phyloP scores from a whole-genome alignment of 345 rosid species.

The Psidium friedrichsthalianum region DNA sequence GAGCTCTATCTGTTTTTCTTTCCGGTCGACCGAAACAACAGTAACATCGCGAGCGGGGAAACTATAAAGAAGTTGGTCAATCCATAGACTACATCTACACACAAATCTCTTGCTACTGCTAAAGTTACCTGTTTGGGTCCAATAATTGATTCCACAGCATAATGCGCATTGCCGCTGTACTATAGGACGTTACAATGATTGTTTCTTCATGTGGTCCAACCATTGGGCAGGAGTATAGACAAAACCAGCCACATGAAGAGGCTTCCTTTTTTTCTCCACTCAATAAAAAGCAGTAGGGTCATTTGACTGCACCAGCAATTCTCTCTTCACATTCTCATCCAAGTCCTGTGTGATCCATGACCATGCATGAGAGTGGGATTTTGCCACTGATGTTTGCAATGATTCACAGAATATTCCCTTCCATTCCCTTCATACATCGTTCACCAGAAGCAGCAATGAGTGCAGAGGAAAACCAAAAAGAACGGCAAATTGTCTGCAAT shows the following conservation, averaged over 20 bases:
- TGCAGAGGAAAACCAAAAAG: background rate
- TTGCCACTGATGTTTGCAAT: background rate
- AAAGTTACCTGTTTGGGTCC: background rate
- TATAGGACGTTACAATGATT: background rate
- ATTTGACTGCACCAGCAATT: background rate
- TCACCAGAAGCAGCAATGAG: background rate
- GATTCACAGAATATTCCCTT: background rate
- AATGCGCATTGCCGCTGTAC: background rate
- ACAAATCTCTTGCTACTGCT: background rate
- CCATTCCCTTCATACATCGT: background rate
- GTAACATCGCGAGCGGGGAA: background rate
- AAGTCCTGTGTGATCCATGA: background rate
- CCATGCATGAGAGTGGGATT: background rate
- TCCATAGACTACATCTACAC: slow-evolving; percentile 8
- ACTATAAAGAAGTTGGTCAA: slow-evolving; percentile 10
- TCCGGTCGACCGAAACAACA: slow-evolving; percentile 33
- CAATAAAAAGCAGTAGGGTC: background rate
- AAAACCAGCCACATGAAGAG: background rate
- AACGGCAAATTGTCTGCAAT: background rate
- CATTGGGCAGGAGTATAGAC: background rate
- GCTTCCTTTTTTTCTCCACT: background rate
- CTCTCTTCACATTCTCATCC: background rate
- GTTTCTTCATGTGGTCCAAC: background rate
- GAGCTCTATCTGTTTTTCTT: slow-evolving; percentile 78
- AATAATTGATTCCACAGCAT: background rate